Evolutionary conservation across 1,284 basidiomycete species (phyloP).

Genomic region (Blastosporella zonata): DNA sequence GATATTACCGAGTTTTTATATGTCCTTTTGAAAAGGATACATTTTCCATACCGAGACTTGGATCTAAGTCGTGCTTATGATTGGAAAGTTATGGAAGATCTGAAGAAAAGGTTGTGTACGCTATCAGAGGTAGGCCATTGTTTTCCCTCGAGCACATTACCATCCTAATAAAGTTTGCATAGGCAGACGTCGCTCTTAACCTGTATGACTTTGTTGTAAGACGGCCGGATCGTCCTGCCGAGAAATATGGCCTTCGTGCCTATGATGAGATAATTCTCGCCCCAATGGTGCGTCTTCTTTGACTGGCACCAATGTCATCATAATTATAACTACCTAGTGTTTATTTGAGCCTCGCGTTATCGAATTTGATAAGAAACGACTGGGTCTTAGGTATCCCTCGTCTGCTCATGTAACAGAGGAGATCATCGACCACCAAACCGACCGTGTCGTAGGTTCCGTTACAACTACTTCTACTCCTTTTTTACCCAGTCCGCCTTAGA

Average conservation of each 20-base stretch:
- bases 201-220: slow-evolving; percentile 88
- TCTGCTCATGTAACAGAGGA: slow-evolving; percentile 68
- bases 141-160: not conserved
- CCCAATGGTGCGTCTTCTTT: slow-evolving; percentile 65
- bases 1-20: slow-evolving; percentile 91
- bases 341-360: slow-evolving; percentile 92
- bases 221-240: slow-evolving; percentile 69
- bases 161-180: not conserved
- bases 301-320: not conserved
- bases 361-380: slow-evolving; percentile 79
- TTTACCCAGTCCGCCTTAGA: slow-evolving; percentile 40
- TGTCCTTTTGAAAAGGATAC: slow-evolving; percentile 76
- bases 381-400: slow-evolving; percentile 44
- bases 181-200: slow-evolving; percentile 87
- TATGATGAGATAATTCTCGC: slow-evolving; percentile 97
- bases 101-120: slow-evolving; percentile 82
- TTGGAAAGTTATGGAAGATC: slow-evolving; percentile 85
- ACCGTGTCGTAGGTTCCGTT: slow-evolving; percentile 53
- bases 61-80: slow-evolving; percentile 78
- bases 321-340: slow-evolving; percentile 51
- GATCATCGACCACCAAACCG: slow-evolving; percentile 60
- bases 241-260: slow-evolving; percentile 87
- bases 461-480: not conserved
- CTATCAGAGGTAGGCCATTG: slow-evolving; percentile 71
- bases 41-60: slow-evolving; percentile 87